Evolutionary conservation across 345 rosid genomes (phyloP), one percentile per base, ranked within the genome.

Genomic region (Syzygium jambos): DNA sequence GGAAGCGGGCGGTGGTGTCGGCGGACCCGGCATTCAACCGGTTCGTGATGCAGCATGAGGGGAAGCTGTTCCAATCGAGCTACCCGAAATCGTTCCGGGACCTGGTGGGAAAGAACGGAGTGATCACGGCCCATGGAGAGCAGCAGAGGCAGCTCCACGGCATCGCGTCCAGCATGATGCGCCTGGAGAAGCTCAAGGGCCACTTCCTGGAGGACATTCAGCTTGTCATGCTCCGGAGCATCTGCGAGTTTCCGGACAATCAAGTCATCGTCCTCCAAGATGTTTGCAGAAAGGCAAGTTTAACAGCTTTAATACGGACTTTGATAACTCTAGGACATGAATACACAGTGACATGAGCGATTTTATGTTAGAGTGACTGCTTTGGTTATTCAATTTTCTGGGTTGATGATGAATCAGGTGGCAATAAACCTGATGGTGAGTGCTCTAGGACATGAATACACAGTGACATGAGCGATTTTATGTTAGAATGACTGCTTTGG

Each of bases 71-170:
- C 88, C 95, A 94, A 85, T 96, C 99, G 1, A 96, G 95, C 82
- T 96, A 96, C 89, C 98, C 98, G 38, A 96, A 95, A 86, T 94
- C 99, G 19, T 96, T 96, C 87, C 90, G 97, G 41, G 98, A 96
- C 85, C 89, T 96, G 91, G 98, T 96, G 1, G 99, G 98, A 1
- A 94, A 94, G 90, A 94, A 96, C 87, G 99, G 99, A 27, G 91
- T 96, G 43, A 95, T 96, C 89, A 95, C 96, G 1, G 91, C 93
- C 11, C 98, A 96, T 5, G 99, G 97, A 78, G 95, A 95, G 85
- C 96, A 94, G 38, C 98, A 95, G 73, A 91, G 95, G 89, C 93
- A 92, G 43, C 95, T 96, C 53, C 99, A 96, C 88, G 93, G 93
- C 9, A 95, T 96, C 73, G 98, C 98, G 14, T 95, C 98, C 23